A percentile compares a stretch with the other conserved stretches of the same genome.
phyloP scores from a whole-genome alignment of 257 asterid species.

The Gentiana dahurica region DNA sequence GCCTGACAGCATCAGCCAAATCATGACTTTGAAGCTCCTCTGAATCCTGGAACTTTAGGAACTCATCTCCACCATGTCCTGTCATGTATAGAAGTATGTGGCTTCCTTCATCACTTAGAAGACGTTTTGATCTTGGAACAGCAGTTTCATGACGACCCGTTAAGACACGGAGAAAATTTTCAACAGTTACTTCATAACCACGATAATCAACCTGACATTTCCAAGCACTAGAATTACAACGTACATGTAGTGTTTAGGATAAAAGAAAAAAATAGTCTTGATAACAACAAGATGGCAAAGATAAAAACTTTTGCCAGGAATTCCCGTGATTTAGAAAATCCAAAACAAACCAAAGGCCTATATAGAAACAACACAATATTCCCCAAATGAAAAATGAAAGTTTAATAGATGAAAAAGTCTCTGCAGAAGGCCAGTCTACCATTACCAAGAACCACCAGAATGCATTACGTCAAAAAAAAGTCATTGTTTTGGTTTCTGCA shows the following conservation, averaged over 20 bases:
- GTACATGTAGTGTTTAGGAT: too few species aligned
- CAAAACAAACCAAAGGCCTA: background rate
- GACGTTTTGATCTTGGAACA: slow-evolving; percentile 94
- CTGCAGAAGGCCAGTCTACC: too few species aligned
- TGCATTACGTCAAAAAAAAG: too few species aligned
- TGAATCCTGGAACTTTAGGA: slow-evolving; percentile 93
- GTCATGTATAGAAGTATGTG: slow-evolving; percentile 94
- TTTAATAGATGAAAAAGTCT: too few species aligned
- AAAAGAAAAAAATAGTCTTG: too few species aligned
- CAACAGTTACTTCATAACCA: slow-evolving; percentile 97
- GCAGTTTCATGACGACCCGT: slow-evolving; percentile 93
- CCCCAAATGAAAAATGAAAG: too few species aligned
- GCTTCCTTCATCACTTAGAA: slow-evolving; percentile 97
- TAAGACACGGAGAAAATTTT: slow-evolving; percentile 70
- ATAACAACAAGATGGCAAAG: too few species aligned
- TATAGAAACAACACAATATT: background rate
- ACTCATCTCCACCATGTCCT: slow-evolving; percentile 98
- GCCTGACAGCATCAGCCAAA: slow-evolving; percentile 94
- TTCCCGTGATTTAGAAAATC: background rate
- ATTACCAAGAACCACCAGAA: too few species aligned
- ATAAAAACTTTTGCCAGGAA: background rate
- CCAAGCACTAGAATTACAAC: background rate
- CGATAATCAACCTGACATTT: slow-evolving; percentile 81
- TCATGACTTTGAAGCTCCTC: slow-evolving; percentile 99
- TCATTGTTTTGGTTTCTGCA: too few species aligned